Evolutionary conservation across 116 monocot genomes (phyloP), one percentile per base, ranked within the genome.

Genomic region (Phalaenopsis hybrid): DNA sequence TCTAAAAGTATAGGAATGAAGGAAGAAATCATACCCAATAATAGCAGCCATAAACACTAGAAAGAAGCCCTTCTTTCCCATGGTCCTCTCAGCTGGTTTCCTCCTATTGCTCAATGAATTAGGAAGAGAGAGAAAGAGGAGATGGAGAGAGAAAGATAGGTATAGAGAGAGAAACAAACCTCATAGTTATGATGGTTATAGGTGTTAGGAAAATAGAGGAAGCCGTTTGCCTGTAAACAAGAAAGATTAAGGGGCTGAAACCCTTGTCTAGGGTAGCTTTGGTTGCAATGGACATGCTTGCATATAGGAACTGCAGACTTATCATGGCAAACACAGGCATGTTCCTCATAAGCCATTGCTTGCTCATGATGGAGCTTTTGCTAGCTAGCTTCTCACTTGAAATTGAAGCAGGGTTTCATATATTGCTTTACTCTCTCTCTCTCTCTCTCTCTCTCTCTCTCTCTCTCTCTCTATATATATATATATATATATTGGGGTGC

Each of bases 241-340:
- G 77, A 37, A 89, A 89, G 13, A 86, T 83, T 79, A 83, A 82
- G 43, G 86, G 78, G 79, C 76, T 89, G 69, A 86, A 63, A 1
- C 86, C 86, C 1, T 80, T 7, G 21, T 45, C 33, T 59, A 89
- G 81, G 28, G 81, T 81, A 0, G 83, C 84, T 80, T 86, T 86
- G 21, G 79, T 73, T 2, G 77, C 74, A 10, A 89, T 81, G 12
- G 83, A 51, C 69, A 82, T 49, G 28, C 25, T 67, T 3, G 89
- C 89, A 46, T 84, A 84, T 44, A 89, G 81, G 81, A 63, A 82
- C 79, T 86, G 89, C 69, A 81, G 28, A 43, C 51, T 79, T 69
- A 89, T 85, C 89, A 89, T 89, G 13, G 89, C 86, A 50, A 86
- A 13, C 11, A 70, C 78, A 9, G 88, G 88, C 73, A 83, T 85